These are phyloP conservation scores for Fraxinus excelsior DNA, from an alignment of 257 asterid species.

Conservation along the genomic window DNA sequence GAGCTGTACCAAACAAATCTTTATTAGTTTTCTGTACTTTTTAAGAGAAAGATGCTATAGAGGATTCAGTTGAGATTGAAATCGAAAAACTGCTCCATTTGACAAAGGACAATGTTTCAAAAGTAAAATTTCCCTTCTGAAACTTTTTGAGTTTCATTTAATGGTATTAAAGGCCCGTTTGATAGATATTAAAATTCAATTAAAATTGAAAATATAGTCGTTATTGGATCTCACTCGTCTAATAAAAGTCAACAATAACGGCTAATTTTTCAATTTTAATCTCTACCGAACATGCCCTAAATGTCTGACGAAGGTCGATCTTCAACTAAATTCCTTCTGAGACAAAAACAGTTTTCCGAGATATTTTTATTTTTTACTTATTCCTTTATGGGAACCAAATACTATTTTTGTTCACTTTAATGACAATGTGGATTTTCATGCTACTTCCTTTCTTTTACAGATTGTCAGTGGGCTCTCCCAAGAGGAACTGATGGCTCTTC, in stretches of 20 bases:
- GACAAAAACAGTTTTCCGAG: background rate
- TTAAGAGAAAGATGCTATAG: conserved; percentile 81
- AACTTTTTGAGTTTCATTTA: conserved; percentile 13
- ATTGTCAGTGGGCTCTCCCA: too few relatives aligned
- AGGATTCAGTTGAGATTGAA: conserved; percentile 86
- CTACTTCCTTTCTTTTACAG: too few relatives aligned
- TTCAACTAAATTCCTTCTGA: conserved; percentile 13
- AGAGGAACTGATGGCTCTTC: conserved; percentile 82
- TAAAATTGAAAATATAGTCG: too few relatives aligned
- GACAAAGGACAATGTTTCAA: conserved; percentile 69
- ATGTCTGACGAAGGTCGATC: conserved; percentile 88
- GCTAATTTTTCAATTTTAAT: too few relatives aligned
- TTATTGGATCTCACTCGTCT: too few relatives aligned
- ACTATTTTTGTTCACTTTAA: conserved; percentile 7
- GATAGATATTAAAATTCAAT: too few relatives aligned
- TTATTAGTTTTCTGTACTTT: conserved; percentile 8
- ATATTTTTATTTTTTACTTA: too few relatives aligned
- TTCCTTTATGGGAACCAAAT: conserved; percentile 4
- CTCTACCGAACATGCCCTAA: too few relatives aligned
- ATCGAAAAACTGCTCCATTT: conserved; percentile 85
- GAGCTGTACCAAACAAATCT: too few relatives aligned
- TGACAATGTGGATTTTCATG: conserved; percentile 18
- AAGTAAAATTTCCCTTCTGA: conserved; percentile 49
- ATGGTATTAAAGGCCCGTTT: too few relatives aligned
- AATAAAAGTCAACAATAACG: too few relatives aligned